Base-by-base conservation (phyloP, 306 rosid species). In the Cucumis melo region DNA sequence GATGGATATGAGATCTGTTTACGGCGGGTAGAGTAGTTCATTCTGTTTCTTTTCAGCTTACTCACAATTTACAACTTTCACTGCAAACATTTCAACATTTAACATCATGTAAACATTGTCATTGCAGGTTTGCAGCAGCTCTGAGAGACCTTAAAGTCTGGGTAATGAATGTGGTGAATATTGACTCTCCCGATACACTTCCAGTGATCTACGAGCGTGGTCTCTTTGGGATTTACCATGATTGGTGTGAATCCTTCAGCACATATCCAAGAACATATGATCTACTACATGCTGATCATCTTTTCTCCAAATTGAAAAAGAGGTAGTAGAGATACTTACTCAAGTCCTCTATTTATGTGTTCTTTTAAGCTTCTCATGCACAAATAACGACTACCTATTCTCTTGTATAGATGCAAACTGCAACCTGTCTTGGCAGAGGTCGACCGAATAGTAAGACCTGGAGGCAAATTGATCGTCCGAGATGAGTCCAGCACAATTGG, bases 191-290 rank as follows among this genome's bases (percentile, higher is more conserved):
- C 0, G 96, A 92, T 50, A 94, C 99, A 51, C 95, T 94, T 63
- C 96, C 96, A 7, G 87, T 94, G 57, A 94, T 94, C 85, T 92
- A 78, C 24, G 99, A 92, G 83, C 90, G 96, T 0, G 97, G 99
- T 59, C 96, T 94, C 80, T 92, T 92, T 1, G 97, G 99, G 24
- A 94, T 94, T 73, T 94, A 92, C 82, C 97, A 95, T 75, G 98
- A 95, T 10, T 92, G 98, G 99, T 92, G 99, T 61, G 92, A 95
- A 85, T 92, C 98, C 73, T 92, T 92, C 77, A 92, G 96, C 88
- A 90, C 98, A 0, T 95, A 92, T 77, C 98, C 99, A 46, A 83
- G 98, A 87, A 76, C 86, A 72, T 95, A 89, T 81, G 99, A 95
- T 83, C 83, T 90, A 9, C 82, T 94, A 59, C 98, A 94, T 62